Percentiles rank a stretch among this genome's conserved stretches.
These are phyloP conservation scores for Phytophthora pistaciae DNA, from an alignment of 352 stramenopile species.

Conservation along the genomic window DNA sequence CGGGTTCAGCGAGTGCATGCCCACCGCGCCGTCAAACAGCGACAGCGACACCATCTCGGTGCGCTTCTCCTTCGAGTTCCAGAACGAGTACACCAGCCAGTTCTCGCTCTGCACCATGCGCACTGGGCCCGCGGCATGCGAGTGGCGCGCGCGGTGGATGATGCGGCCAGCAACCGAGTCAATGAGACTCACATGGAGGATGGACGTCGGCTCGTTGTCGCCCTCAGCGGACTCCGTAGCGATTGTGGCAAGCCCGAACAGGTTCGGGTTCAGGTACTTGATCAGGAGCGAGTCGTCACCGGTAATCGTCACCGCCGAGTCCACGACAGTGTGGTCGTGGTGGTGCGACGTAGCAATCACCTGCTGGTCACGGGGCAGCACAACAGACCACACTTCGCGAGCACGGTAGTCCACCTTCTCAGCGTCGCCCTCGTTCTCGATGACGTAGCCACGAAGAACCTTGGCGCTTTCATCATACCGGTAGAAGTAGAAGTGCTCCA, in stretches of 20 bases:
- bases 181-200: constrained; percentile 92
- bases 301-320: constrained; percentile 84
- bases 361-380: constrained; percentile 63
- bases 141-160: constrained; percentile 92
- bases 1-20: constrained; percentile 94
- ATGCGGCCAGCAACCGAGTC: constrained; percentile 96
- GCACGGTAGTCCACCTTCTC: constrained; percentile 45
- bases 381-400: constrained; percentile 73
- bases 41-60: constrained; percentile 86
- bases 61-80: constrained; percentile 92
- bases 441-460: constrained; percentile 64
- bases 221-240: constrained; percentile 49
- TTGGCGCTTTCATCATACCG: constrained; percentile 62
- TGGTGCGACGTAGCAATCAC: constrained; percentile 68
- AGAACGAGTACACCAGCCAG: constrained; percentile 97
- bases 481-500: constrained; percentile 86
- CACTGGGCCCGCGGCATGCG: constrained; percentile 72
- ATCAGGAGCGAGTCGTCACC: constrained; percentile 97
- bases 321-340: constrained; percentile 70
- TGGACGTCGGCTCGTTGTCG: constrained; percentile 46
- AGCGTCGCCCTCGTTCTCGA: constrained; percentile 43
- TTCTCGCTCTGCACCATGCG: constrained; percentile 94
- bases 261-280: constrained; percentile 98
- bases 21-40: constrained; percentile 97
- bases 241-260: constrained; percentile 93